phyloP scores from a whole-genome alignment of 257 asterid genomes.

The Nicotiana benthamiana region DNA sequence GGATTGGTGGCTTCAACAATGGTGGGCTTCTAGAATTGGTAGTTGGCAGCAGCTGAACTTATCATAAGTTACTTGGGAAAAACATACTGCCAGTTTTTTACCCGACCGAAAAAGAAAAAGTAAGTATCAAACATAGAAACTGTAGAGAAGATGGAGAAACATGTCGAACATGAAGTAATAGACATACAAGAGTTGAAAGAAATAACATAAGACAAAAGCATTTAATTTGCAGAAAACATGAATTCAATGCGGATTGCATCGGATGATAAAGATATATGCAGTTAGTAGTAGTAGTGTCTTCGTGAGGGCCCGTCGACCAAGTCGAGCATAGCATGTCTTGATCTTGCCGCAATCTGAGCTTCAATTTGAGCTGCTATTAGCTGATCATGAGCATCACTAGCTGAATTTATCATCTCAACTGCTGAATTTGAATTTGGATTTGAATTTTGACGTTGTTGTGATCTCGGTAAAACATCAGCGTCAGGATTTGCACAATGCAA shows the following conservation, averaged over 20 bases:
- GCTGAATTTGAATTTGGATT: background rate
- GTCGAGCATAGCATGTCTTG: conserved; percentile 1
- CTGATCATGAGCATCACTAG: background rate
- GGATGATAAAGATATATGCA: background rate
- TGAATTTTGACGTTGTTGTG: background rate
- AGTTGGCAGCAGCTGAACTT: too few species aligned
- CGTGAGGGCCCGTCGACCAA: background rate
- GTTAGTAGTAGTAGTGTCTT: background rate
- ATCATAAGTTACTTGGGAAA: too few species aligned
- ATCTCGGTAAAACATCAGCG: background rate
- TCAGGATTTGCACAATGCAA: background rate
- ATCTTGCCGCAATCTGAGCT: background rate
- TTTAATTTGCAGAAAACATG: background rate
- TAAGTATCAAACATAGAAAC: background rate
- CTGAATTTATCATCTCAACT: background rate
- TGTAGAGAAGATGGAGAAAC: background rate
- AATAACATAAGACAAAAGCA: background rate
- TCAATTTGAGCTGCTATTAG: background rate
- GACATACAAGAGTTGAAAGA: background rate
- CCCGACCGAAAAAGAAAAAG: background rate
- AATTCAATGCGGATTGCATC: background rate
- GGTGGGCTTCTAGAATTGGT: too few species aligned
- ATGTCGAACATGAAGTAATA: background rate
- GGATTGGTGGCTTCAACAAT: too few species aligned
- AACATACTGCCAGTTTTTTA: background rate